A percentile compares a stretch with the other conserved stretches of the same genome.
Conservation (phyloP, 2,329 filamentous ascomycete species). For the Grosmannia clavigera region DNA sequence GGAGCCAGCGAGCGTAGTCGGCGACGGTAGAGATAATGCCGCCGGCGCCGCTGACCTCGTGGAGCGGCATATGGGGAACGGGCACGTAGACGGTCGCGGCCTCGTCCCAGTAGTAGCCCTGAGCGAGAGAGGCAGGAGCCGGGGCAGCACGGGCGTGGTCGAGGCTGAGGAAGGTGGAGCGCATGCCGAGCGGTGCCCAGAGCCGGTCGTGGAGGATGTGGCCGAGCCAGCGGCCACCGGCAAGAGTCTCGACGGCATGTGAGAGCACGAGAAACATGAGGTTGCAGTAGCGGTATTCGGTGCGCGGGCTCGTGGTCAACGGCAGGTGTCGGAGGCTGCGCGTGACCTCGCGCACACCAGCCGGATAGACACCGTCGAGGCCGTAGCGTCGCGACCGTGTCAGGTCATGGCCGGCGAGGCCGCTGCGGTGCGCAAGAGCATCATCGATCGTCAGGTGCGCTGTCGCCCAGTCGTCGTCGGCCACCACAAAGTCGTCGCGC, state of each 20-base stretch:
- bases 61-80: slow-evolving; percentile 17
- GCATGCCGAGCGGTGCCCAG: slow-evolving; percentile 33
- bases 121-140: slow-evolving; percentile 21
- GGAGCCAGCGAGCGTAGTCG: slow-evolving; percentile 41
- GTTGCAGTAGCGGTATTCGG: slow-evolving; percentile 37
- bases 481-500: slow-evolving; percentile 35
- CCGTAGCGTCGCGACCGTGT: slow-evolving; percentile 18
- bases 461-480: slow-evolving; percentile 26
- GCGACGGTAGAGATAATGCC: slow-evolving; percentile 30
- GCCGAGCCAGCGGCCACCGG: slow-evolving; percentile 21
- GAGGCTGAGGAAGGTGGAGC: slow-evolving; percentile 22
- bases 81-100: slow-evolving; percentile 10
- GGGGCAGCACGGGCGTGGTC: slow-evolving; percentile 17
- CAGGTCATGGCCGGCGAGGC: slow-evolving; percentile 31
- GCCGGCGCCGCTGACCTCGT: slow-evolving; percentile 27
- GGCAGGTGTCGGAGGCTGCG: slow-evolving; percentile 29
- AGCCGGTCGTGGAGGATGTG: slow-evolving; percentile 25
- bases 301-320: slow-evolving; percentile 26
- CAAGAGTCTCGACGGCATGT: slow-evolving; percentile 32
- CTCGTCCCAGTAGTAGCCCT: slow-evolving; percentile 27
- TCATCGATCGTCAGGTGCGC: slow-evolving; percentile 39
- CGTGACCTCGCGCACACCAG: slow-evolving; percentile 23
- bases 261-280: slow-evolving; percentile 35
- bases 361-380: slow-evolving; percentile 10
- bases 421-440: slow-evolving; percentile 37